A percentile compares a stretch with the other conserved stretches of the same genome.
Evolutionary conservation across 768 basidiomycete species (phyloP).

Genomic region (Antrodiella citrinella): DNA sequence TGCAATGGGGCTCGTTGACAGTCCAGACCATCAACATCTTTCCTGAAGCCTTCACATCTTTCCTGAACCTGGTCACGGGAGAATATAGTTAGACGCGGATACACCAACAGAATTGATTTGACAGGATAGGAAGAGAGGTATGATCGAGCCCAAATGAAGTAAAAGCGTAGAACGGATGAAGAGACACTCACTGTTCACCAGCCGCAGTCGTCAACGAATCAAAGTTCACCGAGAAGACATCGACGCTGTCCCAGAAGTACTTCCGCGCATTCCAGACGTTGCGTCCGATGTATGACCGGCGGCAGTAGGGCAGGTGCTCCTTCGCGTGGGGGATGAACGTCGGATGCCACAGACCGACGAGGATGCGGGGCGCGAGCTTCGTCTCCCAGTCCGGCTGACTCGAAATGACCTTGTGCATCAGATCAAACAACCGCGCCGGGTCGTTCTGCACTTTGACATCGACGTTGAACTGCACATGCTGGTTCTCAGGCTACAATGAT

Average conservation of each 20-base stretch:
- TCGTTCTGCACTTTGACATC: constrained; percentile 94
- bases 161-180: background rate
- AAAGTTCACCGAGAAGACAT: constrained; percentile 84
- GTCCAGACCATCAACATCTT: constrained; percentile 96
- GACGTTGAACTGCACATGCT: constrained; percentile 72
- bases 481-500: constrained; percentile 70
- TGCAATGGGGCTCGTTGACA: constrained; percentile 81
- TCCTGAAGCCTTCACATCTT: constrained; percentile 68
- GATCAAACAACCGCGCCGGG: constrained; percentile 71
- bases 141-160: background rate
- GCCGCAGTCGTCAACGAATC: constrained; percentile 59
- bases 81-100: background rate
- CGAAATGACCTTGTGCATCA: constrained; percentile 67
- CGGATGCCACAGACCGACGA: constrained; percentile 88
- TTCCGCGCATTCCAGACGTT: constrained; percentile 64
- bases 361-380: constrained; percentile 67
- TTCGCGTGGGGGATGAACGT: constrained; percentile 76
- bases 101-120: too few species aligned
- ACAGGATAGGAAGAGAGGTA: too few species aligned
- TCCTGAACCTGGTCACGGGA: constrained; percentile 51
- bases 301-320: constrained; percentile 70
- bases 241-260: constrained; percentile 85
- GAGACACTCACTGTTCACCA: constrained; percentile 51
- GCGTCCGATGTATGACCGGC: constrained; percentile 77
- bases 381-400: constrained; percentile 66